These are phyloP conservation scores for Cydonia oblonga DNA, from an alignment of 331 rosid species.

Conservation along the genomic window DNA sequence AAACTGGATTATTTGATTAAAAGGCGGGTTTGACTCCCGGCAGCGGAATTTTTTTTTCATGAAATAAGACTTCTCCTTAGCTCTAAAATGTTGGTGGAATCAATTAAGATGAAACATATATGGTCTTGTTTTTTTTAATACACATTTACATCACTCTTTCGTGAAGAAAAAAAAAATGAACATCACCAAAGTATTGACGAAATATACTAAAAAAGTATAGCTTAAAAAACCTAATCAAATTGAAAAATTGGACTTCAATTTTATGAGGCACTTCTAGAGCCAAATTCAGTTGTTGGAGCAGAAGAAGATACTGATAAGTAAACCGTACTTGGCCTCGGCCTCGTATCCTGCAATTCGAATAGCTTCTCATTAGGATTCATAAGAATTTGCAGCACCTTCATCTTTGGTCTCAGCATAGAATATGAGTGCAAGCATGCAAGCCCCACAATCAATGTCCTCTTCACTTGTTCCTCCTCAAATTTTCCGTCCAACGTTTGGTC, in stretches of 20 bases:
- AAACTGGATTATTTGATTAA: neutral
- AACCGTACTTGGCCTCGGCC: slow-evolving; percentile 33
- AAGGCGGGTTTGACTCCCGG: too few species aligned
- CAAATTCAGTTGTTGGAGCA: slow-evolving; percentile 18
- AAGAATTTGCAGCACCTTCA: slow-evolving; percentile 36
- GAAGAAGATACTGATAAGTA: slow-evolving; percentile 24
- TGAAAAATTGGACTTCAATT: neutral
- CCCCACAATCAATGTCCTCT: slow-evolving; percentile 37
- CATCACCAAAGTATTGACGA: neutral
- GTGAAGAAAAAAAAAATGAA: neutral
- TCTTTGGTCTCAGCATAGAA: slow-evolving; percentile 33
- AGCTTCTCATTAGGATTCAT: slow-evolving; percentile 33
- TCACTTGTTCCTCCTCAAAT: slow-evolving; percentile 35
- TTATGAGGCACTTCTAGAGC: slow-evolving; percentile 6
- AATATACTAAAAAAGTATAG: neutral
- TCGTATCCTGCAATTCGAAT: slow-evolving; percentile 26
- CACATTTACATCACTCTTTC: neutral
- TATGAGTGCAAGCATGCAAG: slow-evolving; percentile 46
- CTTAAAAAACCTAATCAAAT: too few species aligned
- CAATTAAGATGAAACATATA: neutral
- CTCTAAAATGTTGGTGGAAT: too few species aligned
- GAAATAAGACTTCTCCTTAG: too few species aligned
- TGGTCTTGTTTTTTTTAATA: neutral
- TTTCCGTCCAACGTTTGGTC: slow-evolving; percentile 18
- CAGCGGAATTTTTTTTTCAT: too few species aligned